Percentiles rank a stretch among this genome's conserved stretches.
phyloP scores from a whole-genome alignment of 257 asterid genomes.

The Forsythia viridissima region DNA sequence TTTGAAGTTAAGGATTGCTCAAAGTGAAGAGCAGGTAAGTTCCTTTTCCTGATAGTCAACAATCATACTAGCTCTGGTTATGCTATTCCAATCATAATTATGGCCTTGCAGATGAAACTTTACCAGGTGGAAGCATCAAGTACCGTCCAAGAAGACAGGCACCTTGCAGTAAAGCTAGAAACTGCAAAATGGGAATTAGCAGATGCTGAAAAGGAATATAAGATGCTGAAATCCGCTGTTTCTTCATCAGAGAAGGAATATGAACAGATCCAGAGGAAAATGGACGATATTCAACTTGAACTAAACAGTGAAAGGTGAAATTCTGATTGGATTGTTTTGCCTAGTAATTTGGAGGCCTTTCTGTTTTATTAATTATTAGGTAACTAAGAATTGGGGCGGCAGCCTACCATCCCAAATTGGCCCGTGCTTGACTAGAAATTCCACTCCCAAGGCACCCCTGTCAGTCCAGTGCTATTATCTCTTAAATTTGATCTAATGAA shows the following conservation, averaged over 20 bases:
- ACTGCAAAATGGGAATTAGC: constrained; percentile 73
- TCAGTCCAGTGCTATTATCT: background rate
- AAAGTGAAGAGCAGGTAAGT: constrained; percentile 79
- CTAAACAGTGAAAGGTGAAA: constrained; percentile 70
- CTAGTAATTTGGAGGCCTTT: background rate
- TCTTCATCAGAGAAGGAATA: constrained; percentile 81
- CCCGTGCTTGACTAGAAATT: constrained; percentile 8
- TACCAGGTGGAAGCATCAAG: constrained; percentile 61
- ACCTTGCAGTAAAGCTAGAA: constrained; percentile 58
- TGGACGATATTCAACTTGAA: constrained; percentile 67
- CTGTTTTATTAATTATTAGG: background rate
- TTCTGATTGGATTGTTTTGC: constrained; percentile 8
- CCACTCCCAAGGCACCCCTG: background rate
- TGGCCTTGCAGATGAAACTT: constrained; percentile 66
- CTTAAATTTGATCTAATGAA: background rate
- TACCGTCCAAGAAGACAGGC: constrained; percentile 72
- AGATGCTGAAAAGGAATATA: constrained; percentile 92
- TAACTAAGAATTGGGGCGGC: background rate
- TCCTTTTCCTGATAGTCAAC: constrained; percentile 10
- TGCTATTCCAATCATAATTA: constrained; percentile 26
- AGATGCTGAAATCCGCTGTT: constrained; percentile 77
- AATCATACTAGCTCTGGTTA: constrained; percentile 13
- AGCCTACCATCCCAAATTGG: background rate
- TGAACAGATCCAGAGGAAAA: constrained; percentile 81
- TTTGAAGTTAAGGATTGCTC: constrained; percentile 60